Evolutionary conservation across 495 filamentous ascomycete species (phyloP), one percentile per base, ranked within the genome.

Genomic region (Tuber brumale): DNA sequence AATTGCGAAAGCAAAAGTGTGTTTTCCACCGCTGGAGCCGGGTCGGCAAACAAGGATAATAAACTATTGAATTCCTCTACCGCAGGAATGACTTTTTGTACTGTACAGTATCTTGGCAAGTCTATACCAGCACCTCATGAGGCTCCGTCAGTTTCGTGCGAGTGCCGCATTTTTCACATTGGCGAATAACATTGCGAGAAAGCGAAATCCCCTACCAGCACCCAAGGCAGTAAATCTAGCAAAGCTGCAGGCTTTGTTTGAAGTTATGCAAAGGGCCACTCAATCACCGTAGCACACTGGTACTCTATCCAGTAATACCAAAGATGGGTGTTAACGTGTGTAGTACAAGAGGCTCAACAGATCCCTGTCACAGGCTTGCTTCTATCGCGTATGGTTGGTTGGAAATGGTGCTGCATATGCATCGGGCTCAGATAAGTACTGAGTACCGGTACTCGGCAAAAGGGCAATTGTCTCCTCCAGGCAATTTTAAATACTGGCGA

Each of bases 381-480:
- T 51, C n/a, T 2, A 3, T 51, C 8, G 23, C 23, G 7, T n/a
- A 3, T 51, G 21, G 7, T 51, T 51, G 48, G 48, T 51, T 51
- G 21, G 23, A n/a, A 3, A n/a, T 0, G 48, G 48, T 2, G 21
- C 48, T n/a, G 21, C 48, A n/a, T n/a, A n/a, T n/a, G 21, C 21
- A 10, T n/a, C 23, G 12, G 23, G 48, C 21, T 51, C 0, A 3
- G 0, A 2, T 0, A 43, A 9, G 37, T n/a, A 8, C n/a, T n/a
- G n/a, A n/a, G n/a, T n/a, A n/a, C n/a, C n/a, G 0, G 8, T n/a
- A 3, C 0, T 51, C 19, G n/a, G 48, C 0, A 21, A 51, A 3
- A 51, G 48, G 23, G 23, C 48, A 51, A n/a, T 51, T 51, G 7
- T n/a, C 23, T n/a, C n/a, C 48, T n/a, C 8, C 1, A 9, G 6